phyloP scores from a whole-genome alignment of 495 filamentous ascomycete species.

The Xylaria grammica region DNA sequence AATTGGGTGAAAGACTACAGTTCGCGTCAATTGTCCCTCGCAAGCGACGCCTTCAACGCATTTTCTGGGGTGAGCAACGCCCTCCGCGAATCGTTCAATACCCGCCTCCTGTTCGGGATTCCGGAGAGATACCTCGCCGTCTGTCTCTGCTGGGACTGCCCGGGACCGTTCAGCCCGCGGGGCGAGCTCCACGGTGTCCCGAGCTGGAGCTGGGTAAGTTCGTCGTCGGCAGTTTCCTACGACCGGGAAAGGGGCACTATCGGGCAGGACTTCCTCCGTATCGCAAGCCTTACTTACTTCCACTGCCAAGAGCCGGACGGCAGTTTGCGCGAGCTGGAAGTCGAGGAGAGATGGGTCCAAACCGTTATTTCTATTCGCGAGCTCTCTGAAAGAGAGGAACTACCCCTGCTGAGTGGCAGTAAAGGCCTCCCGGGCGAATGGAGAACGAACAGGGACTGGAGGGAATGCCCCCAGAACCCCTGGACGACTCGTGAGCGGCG shows the following conservation, averaged over 20 bases:
- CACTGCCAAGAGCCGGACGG: slow-evolving; percentile 11
- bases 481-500: slow-evolving; percentile 3
- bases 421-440: slow-evolving; percentile 16
- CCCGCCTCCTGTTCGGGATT: slow-evolving; percentile 32
- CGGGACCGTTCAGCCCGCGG: background rate
- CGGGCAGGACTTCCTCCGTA: background rate
- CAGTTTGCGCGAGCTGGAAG: slow-evolving; percentile 3
- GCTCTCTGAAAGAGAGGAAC: slow-evolving; percentile 7
- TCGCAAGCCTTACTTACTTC: slow-evolving; percentile 12
- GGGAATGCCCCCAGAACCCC: slow-evolving; percentile 20
- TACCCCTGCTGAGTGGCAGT: slow-evolving; percentile 6
- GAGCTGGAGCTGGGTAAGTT: slow-evolving; percentile 28
- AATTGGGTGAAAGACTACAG: slow-evolving; percentile 33
- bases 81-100: slow-evolving; percentile 22
- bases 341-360: slow-evolving; percentile 18
- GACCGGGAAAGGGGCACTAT: background rate
- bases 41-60: slow-evolving; percentile 39
- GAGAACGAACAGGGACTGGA: slow-evolving; percentile 19
- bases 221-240: slow-evolving; percentile 10
- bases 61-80: slow-evolving; percentile 37
- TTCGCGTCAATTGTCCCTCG: slow-evolving; percentile 28
- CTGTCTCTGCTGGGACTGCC: slow-evolving; percentile 33
- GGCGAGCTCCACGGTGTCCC: slow-evolving; percentile 14
- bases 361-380: slow-evolving; percentile 8
- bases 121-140: slow-evolving; percentile 34